Evolutionary conservation across 805 yeast species (phyloP), one percentile per base, ranked within the genome.

Genomic region (Metschnikowia colocasiae): DNA sequence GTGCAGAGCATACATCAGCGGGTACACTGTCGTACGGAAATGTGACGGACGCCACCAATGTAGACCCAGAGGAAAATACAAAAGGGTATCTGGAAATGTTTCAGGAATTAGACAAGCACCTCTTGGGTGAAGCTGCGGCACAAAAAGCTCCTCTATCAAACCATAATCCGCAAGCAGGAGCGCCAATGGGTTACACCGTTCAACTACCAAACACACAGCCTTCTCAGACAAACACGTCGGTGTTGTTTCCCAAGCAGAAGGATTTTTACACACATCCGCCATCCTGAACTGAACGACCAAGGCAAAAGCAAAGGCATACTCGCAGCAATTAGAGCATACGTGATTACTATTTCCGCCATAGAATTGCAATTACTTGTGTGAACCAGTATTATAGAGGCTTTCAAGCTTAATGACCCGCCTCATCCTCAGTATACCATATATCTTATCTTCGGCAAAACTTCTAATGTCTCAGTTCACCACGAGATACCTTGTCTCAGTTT

Each of bases 21-120:
- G 19, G 20, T 10, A n/a, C 34, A 10, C 42, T 39, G 42, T 27
- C 42, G n/a, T 15, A 27, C 34, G 34, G 34, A 4, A 30, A 39
- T 20, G 40, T 36, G 20, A 36, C 40, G 5, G 33, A 27, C 8
- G 13, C 38, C 16, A 15, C 16, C 26, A 39, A 29, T 15, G 18
- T 20, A 9, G 34, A 7, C 9, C 8, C 5, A 2, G 42, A 19
- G 7, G 42, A 22, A n/a, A 12, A 19, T 10, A 26, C 6, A 19
- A 39, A 19, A 18, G 42, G 33, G 2, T 39, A 39, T 26, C 34
- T 20, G 42, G 34, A 10, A 26, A 20, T 39, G 42, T 34, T 39
- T 10, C 33, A 19, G 26, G 19, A 29, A 13, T 6, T 39, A 29
- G 42, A 29, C 5, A 22, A 19, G 33, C 42, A 20, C n/a, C 15